Evolutionary conservation across 1,284 basidiomycete species (phyloP), one percentile per base, ranked within the genome.

Genomic region (Pterulicium gracile): DNA sequence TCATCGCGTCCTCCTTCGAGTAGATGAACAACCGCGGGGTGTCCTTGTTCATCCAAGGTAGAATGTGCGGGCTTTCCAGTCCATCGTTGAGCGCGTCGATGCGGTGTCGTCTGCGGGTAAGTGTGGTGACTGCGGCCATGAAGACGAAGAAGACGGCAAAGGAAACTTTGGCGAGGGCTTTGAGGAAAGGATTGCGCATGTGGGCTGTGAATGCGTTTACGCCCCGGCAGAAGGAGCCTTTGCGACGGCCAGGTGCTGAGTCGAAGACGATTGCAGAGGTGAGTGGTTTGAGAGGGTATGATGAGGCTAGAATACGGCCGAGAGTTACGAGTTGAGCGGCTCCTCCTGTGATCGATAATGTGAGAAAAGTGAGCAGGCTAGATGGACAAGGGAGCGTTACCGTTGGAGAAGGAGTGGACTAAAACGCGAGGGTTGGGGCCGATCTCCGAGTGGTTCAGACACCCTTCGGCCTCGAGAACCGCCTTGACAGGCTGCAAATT

Each of bases 361-460:
- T 24, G 36, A 51, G 21, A n/a, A 43, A 47, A 12, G 14, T 24
- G 36, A 51, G 21, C 35, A 41, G 46, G n/a, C n/a, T n/a, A n/a
- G n/a, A n/a, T n/a, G n/a, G n/a, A n/a, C n/a, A n/a, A 1, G 10
- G 24, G 19, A 39, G 3, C 32, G 20, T 47, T 54, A 73, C 77
- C 77, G 36, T 79, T 79, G 2, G 76, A 79, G 50, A 79, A 77
- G 0, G 63, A 58, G 47, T 79, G 77, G 1, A 72, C 57, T 2
- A 79, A 61, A 18, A 78, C 56, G 13, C 68, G 57, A 17, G 60
- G 62, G 20, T 48, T 51, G 47, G 48, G 51, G 17, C 47, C 50
- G 18, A 46, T 21, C 44, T 21, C 51, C 42, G 15, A 52, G 41
- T 13, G 40, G 13, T 4, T 27, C 15, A 23, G 47, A 47, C 50